phyloP scores from a whole-genome alignment of 768 basidiomycete genomes.

The Suillus ampliporus region DNA sequence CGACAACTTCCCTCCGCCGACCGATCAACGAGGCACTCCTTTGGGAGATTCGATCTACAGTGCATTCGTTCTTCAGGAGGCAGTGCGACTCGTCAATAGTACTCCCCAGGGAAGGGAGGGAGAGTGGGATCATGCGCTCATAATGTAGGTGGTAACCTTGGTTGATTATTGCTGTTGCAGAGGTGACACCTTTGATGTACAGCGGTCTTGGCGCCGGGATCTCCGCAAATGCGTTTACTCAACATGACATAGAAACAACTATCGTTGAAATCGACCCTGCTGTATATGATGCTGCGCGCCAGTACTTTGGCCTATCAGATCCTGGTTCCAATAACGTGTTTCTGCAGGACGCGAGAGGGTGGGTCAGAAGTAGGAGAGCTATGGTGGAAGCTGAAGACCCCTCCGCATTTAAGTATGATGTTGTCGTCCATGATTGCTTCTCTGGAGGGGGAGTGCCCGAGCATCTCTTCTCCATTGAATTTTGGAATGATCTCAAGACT shows the following conservation, averaged over 20 bases:
- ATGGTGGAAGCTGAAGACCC: slow-evolving; percentile 28
- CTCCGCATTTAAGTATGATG: slow-evolving; percentile 53
- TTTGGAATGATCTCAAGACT: slow-evolving; percentile 74
- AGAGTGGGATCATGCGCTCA: slow-evolving; percentile 58
- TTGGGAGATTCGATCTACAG: slow-evolving; percentile 84
- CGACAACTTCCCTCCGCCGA: slow-evolving; percentile 46
- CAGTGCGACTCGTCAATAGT: slow-evolving; percentile 69
- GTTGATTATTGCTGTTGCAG: slow-evolving; percentile 7
- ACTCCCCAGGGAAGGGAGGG: slow-evolving; percentile 44
- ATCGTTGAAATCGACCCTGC: slow-evolving; percentile 94
- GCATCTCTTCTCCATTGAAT: slow-evolving; percentile 83
- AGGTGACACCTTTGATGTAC: slow-evolving; percentile 16
- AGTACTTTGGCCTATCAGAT: slow-evolving; percentile 79
- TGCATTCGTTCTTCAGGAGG: slow-evolving; percentile 89
- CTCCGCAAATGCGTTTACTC: slow-evolving; percentile 74
- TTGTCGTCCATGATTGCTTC: slow-evolving; percentile 91
- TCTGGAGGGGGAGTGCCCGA: slow-evolving; percentile 92
- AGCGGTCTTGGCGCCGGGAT: slow-evolving; percentile 92
- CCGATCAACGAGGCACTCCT: slow-evolving; percentile 57
- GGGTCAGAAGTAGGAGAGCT: slow-evolving; percentile 54
- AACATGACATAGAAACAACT: slow-evolving; percentile 73
- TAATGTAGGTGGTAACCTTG: slow-evolving; percentile 60
- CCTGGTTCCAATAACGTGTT: slow-evolving; percentile 65
- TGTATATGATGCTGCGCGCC: slow-evolving; percentile 82
- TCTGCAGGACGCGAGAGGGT: slow-evolving; percentile 77